Percentiles rank a stretch among this genome's conserved stretches.
Evolutionary conservation across 1,284 basidiomycete species (phyloP).

Genomic region (Leccinum angustisporum): DNA sequence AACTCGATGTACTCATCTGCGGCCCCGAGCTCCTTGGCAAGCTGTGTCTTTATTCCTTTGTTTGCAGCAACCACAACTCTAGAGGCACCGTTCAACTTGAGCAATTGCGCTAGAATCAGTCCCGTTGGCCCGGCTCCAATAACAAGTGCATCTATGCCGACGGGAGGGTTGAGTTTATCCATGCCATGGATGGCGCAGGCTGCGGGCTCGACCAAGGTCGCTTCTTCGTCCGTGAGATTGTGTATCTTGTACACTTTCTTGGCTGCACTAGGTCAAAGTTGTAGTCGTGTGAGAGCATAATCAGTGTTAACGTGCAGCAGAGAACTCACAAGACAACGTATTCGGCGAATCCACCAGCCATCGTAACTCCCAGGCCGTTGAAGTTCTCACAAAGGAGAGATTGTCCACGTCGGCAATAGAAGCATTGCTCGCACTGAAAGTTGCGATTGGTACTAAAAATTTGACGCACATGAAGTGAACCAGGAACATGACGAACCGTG

Average conservation of each 20-base stretch:
- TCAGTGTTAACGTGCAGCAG: not conserved
- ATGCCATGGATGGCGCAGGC: slow-evolving; percentile 85
- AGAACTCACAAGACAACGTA: slow-evolving; percentile 70
- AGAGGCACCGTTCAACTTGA: slow-evolving; percentile 78
- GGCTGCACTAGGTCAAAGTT: slow-evolving; percentile 39
- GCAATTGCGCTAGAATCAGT: slow-evolving; percentile 78
- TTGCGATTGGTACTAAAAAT: not conserved
- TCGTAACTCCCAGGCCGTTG: slow-evolving; percentile 68
- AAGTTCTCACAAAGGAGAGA: slow-evolving; percentile 77
- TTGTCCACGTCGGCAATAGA: slow-evolving; percentile 78
- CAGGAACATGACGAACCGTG: slow-evolving; percentile 40
- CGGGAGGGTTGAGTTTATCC: slow-evolving; percentile 74
- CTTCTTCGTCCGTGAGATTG: slow-evolving; percentile 80
- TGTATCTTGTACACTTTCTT: slow-evolving; percentile 80
- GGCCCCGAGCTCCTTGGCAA: slow-evolving; percentile 72
- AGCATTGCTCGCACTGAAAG: slow-evolving; percentile 72
- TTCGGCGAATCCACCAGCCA: slow-evolving; percentile 80
- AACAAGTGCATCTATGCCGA: slow-evolving; percentile 74
- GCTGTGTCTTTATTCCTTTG: slow-evolving; percentile 79
- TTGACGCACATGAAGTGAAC: not conserved
- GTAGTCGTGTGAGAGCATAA: not conserved
- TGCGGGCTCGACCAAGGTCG: slow-evolving; percentile 81
- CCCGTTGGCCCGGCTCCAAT: slow-evolving; percentile 80
- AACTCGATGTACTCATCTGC: slow-evolving; percentile 81
- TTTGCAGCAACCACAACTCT: slow-evolving; percentile 77